Evolutionary conservation across 495 filamentous ascomycete genomes (phyloP).

Genomic region (Tuber brumale): DNA sequence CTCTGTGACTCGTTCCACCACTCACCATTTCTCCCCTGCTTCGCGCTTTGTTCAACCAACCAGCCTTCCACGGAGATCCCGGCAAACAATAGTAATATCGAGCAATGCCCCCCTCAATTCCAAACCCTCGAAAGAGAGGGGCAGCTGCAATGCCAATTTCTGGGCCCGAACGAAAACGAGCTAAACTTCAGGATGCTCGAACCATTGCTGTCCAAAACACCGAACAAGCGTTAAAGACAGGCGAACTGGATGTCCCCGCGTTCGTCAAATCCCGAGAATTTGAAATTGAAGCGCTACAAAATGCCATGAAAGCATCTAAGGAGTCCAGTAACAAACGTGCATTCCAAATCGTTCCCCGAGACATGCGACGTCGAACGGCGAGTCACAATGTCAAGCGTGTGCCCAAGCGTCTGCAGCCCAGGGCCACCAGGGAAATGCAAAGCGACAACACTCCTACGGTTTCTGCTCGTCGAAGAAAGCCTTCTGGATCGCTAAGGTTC

Average conservation of each 20-base stretch:
- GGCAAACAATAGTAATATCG: neutral
- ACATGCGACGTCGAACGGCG: conserved; percentile 76
- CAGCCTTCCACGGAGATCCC: neutral
- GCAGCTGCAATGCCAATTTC: conserved; percentile 12
- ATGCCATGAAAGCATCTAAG: conserved; percentile 68
- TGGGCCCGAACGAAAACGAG: conserved; percentile 52
- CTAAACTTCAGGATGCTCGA: conserved; percentile 62
- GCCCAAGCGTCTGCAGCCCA: conserved; percentile 64
- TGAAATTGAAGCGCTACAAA: conserved; percentile 78
- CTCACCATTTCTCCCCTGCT: neutral
- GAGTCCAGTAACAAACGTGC: conserved; percentile 62
- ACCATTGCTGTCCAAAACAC: conserved; percentile 64
- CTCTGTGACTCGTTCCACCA: neutral
- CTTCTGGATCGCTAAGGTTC: conserved; percentile 62
- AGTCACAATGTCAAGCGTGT: conserved; percentile 92
- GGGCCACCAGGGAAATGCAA: conserved; percentile 73
- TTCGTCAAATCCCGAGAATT: conserved; percentile 77
- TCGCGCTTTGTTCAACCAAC: neutral
- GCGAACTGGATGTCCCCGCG: conserved; percentile 70
- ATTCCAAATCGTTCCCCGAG: conserved; percentile 81
- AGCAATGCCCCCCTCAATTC: neutral
- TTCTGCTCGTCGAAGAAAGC: conserved; percentile 62
- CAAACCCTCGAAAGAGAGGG: conserved; percentile 25
- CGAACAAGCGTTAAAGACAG: conserved; percentile 65
- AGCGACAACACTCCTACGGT: conserved; percentile 90